A percentile compares a stretch with the other conserved stretches of the same genome.
Conservation (phyloP, 345 rosid species). For the Adansonia digitata region DNA sequence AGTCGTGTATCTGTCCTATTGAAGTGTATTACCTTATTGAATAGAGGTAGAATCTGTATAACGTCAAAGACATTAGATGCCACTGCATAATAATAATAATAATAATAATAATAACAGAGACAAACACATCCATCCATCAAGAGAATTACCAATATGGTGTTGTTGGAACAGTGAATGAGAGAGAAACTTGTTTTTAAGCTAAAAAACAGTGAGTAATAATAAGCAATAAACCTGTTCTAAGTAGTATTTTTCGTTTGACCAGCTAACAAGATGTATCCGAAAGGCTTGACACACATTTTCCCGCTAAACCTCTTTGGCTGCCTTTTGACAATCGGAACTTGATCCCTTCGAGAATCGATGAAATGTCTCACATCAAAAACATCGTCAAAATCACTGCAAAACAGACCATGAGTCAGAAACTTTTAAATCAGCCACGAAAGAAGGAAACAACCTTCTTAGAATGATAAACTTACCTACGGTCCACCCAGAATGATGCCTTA, state of each 20-base stretch:
- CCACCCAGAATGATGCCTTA: conserved; percentile 95
- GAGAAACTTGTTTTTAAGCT: not conserved
- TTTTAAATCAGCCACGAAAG: not conserved
- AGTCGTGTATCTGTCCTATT: conserved; percentile 81
- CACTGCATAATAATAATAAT: not conserved
- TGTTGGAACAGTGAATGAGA: not conserved
- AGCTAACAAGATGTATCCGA: conserved; percentile 84
- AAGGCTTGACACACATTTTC: conserved; percentile 56
- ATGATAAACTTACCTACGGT: conserved; percentile 57
- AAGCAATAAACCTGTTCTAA: conserved; percentile 57
- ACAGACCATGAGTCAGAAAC: conserved; percentile 13
- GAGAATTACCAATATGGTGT: not conserved
- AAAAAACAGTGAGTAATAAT: not conserved
- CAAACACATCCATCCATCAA: not conserved
- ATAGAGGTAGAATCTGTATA: conserved; percentile 73
- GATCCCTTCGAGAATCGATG: conserved; percentile 85
- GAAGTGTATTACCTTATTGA: conserved; percentile 74
- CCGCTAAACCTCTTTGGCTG: conserved; percentile 62
- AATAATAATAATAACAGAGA: not conserved
- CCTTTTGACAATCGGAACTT: conserved; percentile 70
- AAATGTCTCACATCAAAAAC: conserved; percentile 85
- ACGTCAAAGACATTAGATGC: not conserved
- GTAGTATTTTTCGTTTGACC: conserved; percentile 90
- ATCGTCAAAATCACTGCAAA: conserved; percentile 88
- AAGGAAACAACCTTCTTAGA: not conserved